A percentile compares a stretch with the other conserved stretches of the same genome.
Evolutionary conservation across 805 yeast species (phyloP).

Genomic region (Clavispora fructus): DNA sequence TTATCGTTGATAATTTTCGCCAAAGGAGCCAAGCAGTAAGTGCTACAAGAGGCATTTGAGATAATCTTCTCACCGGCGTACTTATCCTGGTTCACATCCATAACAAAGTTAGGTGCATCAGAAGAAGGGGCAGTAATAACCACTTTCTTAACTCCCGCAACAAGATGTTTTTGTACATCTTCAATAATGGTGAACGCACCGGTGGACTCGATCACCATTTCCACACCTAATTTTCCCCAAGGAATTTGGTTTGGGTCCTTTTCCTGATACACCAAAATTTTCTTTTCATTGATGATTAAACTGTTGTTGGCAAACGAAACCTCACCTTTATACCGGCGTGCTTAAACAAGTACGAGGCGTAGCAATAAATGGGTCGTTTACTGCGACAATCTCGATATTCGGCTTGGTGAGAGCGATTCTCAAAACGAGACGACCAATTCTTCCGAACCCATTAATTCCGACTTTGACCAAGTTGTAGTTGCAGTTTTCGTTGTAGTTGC

Average conservation of each 20-base stretch:
- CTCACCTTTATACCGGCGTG: no score
- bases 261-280: constrained; percentile 6
- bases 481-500: no score
- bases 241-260: constrained; percentile 30
- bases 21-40: constrained; percentile 33
- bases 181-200: constrained; percentile 31
- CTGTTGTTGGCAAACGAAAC: no score
- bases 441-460: no score
- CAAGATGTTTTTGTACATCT: constrained; percentile 32
- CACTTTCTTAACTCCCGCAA: constrained; percentile 25
- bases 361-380: no score
- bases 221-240: constrained; percentile 21
- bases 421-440: no score
- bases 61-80: constrained; percentile 28
- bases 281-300: no score
- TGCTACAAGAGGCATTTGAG: constrained; percentile 33
- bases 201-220: constrained; percentile 22
- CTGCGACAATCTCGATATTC: no score
- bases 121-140: constrained; percentile 31
- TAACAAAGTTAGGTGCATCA: constrained; percentile 33
- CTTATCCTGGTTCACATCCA: constrained; percentile 29
- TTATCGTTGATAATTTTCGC: constrained; percentile 32
- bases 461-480: no score
- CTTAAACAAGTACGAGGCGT: no score
- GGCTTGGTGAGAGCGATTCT: no score